Conservation (phyloP, 768 basidiomycete genomes). For the Pleurotus sapidus region DNA sequence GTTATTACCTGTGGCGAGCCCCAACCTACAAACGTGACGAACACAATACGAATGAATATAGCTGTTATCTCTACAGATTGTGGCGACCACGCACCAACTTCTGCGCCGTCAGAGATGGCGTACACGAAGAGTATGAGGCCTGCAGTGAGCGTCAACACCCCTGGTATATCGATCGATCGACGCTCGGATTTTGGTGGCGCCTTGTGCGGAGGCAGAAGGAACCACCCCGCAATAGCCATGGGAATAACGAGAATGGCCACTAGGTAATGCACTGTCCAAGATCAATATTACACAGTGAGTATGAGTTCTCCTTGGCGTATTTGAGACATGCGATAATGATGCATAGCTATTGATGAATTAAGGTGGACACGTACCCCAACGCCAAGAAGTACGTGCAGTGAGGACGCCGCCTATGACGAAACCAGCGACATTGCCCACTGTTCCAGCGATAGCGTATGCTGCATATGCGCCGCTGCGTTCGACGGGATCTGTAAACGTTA, state of each 20-base stretch:
- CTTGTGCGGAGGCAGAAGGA: conserved; percentile 10
- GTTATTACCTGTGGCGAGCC: conserved; percentile 34
- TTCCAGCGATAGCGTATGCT: conserved; percentile 41
- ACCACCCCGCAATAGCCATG: conserved; percentile 8
- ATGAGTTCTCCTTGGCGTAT: too few species aligned
- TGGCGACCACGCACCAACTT: conserved; percentile 9
- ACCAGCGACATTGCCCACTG: conserved; percentile 39
- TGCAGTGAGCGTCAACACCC: conserved; percentile 11
- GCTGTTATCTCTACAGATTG: too few species aligned
- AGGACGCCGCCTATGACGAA: conserved; percentile 40
- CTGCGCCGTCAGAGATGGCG: conserved; percentile 38
- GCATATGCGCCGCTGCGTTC: conserved; percentile 43
- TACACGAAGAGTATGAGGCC: conserved; percentile 31
- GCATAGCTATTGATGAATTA: not conserved
- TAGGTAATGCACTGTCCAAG: conserved; percentile 35
- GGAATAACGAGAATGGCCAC: conserved; percentile 31
- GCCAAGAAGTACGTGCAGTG: conserved; percentile 33
- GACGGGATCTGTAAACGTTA: conserved; percentile 37
- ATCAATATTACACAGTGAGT: too few species aligned
- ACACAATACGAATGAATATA: too few species aligned
- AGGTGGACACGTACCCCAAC: conserved; percentile 26
- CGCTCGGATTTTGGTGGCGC: not conserved
- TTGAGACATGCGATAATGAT: not conserved
- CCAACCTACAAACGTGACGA: conserved; percentile 33
- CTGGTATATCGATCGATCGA: conserved; percentile 13